A percentile compares a stretch with the other conserved stretches of the same genome.
These are phyloP conservation scores for Urochloa ruziziensis DNA, from an alignment of 176 grass and related monocot species.

Conservation along the genomic window DNA sequence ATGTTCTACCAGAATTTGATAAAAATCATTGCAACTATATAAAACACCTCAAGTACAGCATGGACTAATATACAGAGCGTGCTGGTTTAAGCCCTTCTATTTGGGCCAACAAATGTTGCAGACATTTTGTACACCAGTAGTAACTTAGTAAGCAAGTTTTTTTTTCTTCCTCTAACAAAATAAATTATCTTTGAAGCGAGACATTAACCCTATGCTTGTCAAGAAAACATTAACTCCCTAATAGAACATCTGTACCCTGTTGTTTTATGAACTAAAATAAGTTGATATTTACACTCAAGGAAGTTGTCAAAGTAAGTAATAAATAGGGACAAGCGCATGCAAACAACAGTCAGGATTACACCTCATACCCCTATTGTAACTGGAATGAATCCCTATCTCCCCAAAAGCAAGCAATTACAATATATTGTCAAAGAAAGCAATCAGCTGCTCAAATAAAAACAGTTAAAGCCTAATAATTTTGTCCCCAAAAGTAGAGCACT, in stretches of 20 bases:
- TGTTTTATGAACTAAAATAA: constrained; percentile 18
- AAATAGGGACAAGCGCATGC: neutral
- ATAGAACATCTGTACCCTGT: neutral
- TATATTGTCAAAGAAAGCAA: no score
- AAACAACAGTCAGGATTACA: constrained; percentile 1
- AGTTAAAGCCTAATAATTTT: neutral
- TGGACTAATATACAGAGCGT: neutral
- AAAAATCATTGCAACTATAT: constrained; percentile 19
- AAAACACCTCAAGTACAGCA: constrained; percentile 20
- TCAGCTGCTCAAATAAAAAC: no score
- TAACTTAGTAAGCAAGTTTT: neutral
- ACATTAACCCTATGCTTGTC: neutral
- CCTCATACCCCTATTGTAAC: neutral
- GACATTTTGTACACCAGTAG: neutral
- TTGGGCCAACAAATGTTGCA: neutral
- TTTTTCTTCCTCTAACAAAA: neutral
- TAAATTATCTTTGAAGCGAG: neutral
- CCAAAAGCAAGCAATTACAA: neutral
- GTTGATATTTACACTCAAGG: constrained; percentile 2
- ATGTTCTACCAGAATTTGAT: neutral
- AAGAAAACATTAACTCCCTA: neutral
- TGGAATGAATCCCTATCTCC: neutral
- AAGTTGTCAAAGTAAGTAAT: neutral
- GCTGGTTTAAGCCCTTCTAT: constrained; percentile 3
- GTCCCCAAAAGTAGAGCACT: constrained; percentile 28